Conservation (phyloP, 1,284 basidiomycete species). For the Exobasidium rhododendri region DNA sequence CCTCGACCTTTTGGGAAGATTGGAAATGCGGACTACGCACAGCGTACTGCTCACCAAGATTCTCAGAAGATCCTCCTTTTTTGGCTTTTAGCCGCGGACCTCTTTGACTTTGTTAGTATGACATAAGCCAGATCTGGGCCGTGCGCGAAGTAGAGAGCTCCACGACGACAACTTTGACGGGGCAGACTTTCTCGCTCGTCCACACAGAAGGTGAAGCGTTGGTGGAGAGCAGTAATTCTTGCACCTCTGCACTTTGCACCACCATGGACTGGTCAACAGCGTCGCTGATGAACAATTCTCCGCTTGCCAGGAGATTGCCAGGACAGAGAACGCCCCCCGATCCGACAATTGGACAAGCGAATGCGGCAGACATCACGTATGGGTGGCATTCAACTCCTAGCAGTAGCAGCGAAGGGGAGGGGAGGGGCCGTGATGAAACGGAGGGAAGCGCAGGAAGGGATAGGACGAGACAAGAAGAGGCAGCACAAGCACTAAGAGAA, state of each 20-base stretch:
- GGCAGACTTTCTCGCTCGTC: no score
- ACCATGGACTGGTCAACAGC: not conserved
- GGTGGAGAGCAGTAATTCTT: no score
- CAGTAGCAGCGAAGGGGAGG: not conserved
- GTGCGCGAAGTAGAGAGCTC: not conserved
- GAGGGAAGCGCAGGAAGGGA: not conserved
- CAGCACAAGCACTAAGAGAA: not conserved
- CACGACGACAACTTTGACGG: no score
- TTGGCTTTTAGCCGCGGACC: no score
- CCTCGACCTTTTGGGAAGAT: no score
- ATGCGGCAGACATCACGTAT: conserved; percentile 16
- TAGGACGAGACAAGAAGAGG: not conserved
- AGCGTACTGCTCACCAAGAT: no score
- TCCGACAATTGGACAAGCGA: conserved; percentile 4
- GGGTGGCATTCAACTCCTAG: conserved; percentile 11
- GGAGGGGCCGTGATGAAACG: not conserved
- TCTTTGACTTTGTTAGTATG: no score
- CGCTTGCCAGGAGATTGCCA: conserved; percentile 1
- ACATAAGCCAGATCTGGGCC: not conserved
- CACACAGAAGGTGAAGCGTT: no score
- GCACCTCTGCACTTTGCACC: no score
- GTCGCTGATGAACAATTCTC: not conserved
- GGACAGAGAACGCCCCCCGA: conserved; percentile 12
- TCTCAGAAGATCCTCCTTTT: no score
- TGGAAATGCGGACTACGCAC: no score